Evolutionary conservation across 176 grass and related monocot genomes (phyloP), one percentile per base, ranked within the genome.

Genomic region (Rhynchospora tenuis): DNA sequence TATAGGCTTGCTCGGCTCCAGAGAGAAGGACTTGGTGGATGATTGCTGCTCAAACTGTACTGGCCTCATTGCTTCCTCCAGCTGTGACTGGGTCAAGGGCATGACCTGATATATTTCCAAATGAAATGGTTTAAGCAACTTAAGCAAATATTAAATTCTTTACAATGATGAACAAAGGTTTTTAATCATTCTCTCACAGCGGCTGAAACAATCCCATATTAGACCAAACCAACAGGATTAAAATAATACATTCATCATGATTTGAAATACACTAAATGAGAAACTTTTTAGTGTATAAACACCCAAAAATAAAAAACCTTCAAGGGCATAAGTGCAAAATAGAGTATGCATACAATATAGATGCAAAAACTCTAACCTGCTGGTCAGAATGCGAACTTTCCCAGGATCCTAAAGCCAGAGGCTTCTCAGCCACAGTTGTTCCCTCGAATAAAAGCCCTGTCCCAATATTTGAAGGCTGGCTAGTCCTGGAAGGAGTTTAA

Each of bases 21-120:
- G 86, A 84, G 84, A 88, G 84, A 92, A 90, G 51, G 56, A 9
- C 13, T 55, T 61, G 28, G 90, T 82, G 66, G 80, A 60, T 73
- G 86, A 81, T 81, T 89, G 86, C 51, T 84, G 87, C 81, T 92
- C 92, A 90, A 93, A 91, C 47, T 91, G 90, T 87, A 79, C 88
- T 80, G 93, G 88, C 54, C 82, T 87, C 96, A 99, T 99, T 83
- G 96, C 96, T 93, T 99, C 93, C 28, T 99, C 96, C 78, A 99
- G 96, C 86, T 99, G 93, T 91, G 88, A 91, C 85, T 99, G 96
- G 44, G 96, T 99, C 85, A 99, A 89, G 57, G 93, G 83, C 86
- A 99, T 93, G 80, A 93, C 96, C 96, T 99, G 84, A 78, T 24
- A 79, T 59, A 73, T 58, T 76, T 64, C 62, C 51, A 70, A 85